Conservation (phyloP, 2,329 filamentous ascomycete genomes). For the Exophiala alcalophila region DNA sequence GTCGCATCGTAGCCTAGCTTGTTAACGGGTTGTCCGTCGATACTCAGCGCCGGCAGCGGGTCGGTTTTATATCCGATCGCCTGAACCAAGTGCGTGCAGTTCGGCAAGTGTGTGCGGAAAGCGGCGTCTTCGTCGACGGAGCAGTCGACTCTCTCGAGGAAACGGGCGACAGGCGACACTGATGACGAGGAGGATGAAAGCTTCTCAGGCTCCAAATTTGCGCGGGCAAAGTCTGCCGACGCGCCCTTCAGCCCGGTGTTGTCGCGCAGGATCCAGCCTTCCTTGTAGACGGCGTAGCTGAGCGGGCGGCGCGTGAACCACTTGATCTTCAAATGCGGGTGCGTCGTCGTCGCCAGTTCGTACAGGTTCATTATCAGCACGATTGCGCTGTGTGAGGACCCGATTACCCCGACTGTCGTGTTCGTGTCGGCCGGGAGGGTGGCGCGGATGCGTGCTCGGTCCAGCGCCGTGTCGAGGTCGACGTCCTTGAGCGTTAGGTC, state of each 20-base stretch:
- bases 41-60: constrained; percentile 48
- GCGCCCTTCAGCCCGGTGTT: constrained; percentile 64
- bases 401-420: constrained; percentile 55
- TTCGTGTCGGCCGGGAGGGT: constrained; percentile 37
- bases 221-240: constrained; percentile 58
- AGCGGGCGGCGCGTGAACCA: constrained; percentile 63
- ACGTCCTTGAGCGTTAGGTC: constrained; percentile 41
- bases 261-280: constrained; percentile 63
- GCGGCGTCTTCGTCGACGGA: constrained; percentile 42
- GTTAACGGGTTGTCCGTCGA: constrained; percentile 34
- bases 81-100: constrained; percentile 54
- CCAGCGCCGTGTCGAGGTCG: constrained; percentile 56
- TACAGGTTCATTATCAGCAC: constrained; percentile 61
- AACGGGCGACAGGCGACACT: constrained; percentile 48
- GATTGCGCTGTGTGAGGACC: constrained; percentile 62
- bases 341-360: constrained; percentile 50
- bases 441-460: constrained; percentile 49
- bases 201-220: constrained; percentile 55
- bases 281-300: constrained; percentile 57
- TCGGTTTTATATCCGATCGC: constrained; percentile 58
- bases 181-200: too few relatives aligned
- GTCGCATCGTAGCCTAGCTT: constrained; percentile 36
- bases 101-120: constrained; percentile 50
- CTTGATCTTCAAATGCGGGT: constrained; percentile 54
- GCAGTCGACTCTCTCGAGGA: constrained; percentile 50